Conservation (phyloP, 2,329 filamentous ascomycete species). For the Ophiocordyceps unilateralis region DNA sequence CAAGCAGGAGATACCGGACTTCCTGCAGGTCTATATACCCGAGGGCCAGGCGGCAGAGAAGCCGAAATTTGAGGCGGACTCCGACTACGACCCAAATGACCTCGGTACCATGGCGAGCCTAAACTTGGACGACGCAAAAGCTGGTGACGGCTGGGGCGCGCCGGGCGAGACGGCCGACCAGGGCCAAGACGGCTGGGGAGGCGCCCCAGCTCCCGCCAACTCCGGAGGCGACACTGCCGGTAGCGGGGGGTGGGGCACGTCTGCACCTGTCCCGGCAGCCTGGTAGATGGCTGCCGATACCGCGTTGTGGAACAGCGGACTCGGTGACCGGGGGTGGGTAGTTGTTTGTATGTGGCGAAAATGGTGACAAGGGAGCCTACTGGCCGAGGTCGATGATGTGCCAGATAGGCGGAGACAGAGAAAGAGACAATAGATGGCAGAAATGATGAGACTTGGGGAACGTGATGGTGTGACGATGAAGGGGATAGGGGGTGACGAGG, state of each 20-base stretch:
- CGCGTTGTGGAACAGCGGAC: too few species aligned
- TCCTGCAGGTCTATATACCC: conserved; percentile 49
- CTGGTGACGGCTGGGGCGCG: conserved; percentile 1
- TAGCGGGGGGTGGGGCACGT: background rate
- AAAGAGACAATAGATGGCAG: too few species aligned
- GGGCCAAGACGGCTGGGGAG: conserved; percentile 3
- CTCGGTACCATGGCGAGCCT: conserved; percentile 9
- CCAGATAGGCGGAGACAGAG: too few species aligned
- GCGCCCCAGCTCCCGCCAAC: background rate
- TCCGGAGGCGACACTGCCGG: background rate
- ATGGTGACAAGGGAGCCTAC: too few species aligned
- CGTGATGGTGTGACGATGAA: too few species aligned
- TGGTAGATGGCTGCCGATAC: background rate
- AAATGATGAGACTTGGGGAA: too few species aligned
- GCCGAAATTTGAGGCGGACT: conserved; percentile 37
- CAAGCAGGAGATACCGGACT: conserved; percentile 64
- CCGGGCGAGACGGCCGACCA: background rate
- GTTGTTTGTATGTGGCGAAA: too few species aligned
- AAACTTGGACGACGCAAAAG: conserved; percentile 4
- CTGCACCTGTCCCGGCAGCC: background rate
- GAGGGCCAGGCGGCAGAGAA: conserved; percentile 29
- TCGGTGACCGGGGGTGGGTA: too few species aligned
- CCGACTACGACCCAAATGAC: conserved; percentile 29
- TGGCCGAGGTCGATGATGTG: too few species aligned
- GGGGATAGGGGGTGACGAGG: too few species aligned